Conservation (phyloP, 306 rosid genomes). For the Vigna hirtella region DNA sequence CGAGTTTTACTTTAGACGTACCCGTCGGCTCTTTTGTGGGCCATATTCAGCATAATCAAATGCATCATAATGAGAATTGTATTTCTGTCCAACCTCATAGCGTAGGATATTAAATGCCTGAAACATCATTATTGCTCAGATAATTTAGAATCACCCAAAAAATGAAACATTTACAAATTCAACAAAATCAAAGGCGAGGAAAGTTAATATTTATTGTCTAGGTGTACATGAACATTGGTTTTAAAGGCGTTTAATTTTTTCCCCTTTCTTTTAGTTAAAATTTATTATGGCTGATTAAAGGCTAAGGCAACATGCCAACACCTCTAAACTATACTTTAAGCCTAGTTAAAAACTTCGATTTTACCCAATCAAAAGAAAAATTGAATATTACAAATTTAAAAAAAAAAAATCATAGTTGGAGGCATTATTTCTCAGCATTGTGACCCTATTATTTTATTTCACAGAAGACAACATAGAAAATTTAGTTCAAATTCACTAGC, state of each 20-base stretch:
- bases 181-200: constrained; percentile 43
- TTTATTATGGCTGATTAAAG: neutral
- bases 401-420: neutral
- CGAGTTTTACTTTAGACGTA: constrained; percentile 45
- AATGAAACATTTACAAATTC: constrained; percentile 53
- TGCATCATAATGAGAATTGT: constrained; percentile 77
- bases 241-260: neutral
- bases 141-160: constrained; percentile 54
- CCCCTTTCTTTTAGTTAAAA: neutral
- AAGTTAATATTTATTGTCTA: neutral
- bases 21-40: constrained; percentile 83
- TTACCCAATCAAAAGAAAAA: constrained; percentile 1
- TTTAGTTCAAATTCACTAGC: neutral
- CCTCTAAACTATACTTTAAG: neutral
- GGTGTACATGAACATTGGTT: constrained; percentile 2
- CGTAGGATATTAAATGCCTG: constrained; percentile 91
- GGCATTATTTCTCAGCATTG: neutral
- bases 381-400: neutral
- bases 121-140: constrained; percentile 62
- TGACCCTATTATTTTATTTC: neutral
- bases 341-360: constrained; percentile 3
- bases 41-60: constrained; percentile 69
- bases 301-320: neutral
- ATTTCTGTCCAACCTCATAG: constrained; percentile 83
- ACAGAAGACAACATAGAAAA: neutral